phyloP scores from a whole-genome alignment of 805 yeast species.

The Ogataea saltuana region DNA sequence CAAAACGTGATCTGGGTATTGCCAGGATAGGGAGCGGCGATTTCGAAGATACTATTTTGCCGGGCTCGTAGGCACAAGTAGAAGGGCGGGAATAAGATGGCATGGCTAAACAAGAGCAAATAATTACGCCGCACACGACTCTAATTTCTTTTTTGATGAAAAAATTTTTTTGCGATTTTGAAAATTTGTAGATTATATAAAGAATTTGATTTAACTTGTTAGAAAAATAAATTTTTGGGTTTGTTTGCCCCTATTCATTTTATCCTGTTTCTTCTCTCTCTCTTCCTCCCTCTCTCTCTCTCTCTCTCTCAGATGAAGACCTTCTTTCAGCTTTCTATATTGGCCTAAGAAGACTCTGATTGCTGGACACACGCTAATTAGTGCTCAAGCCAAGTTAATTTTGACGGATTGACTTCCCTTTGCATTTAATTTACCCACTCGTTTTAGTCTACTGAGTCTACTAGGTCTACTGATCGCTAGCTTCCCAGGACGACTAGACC shows the following conservation, averaged over 20 bases:
- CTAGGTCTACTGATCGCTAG: conserved; percentile 2
- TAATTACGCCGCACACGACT: conserved; percentile 1
- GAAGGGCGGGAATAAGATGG: too few relatives aligned
- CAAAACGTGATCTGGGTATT: too few relatives aligned
- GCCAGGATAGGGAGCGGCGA: too few relatives aligned
- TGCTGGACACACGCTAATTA: conserved; percentile 13
- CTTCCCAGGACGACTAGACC: neutral
- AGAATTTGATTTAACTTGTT: neutral
- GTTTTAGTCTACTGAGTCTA: neutral
- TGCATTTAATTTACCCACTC: neutral
- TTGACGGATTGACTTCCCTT: conserved; percentile 5
- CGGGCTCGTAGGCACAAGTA: too few relatives aligned
- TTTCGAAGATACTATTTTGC: too few relatives aligned
- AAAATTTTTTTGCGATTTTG: neutral
- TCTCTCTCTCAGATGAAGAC: conserved; percentile 43
- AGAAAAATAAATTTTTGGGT: conserved; percentile 4
- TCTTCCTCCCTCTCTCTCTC: conserved; percentile 37
- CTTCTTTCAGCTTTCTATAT: conserved; percentile 28
- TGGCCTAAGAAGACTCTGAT: conserved; percentile 17
- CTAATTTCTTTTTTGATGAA: conserved; percentile 2
- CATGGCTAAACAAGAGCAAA: too few relatives aligned
- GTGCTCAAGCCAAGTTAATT: conserved; percentile 3
- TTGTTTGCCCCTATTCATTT: conserved; percentile 6
- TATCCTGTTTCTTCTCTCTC: conserved; percentile 26
- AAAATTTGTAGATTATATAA: conserved; percentile 3